Conservation (phyloP, 108 stramenopile species). For the Conticribra weissflogii region DNA sequence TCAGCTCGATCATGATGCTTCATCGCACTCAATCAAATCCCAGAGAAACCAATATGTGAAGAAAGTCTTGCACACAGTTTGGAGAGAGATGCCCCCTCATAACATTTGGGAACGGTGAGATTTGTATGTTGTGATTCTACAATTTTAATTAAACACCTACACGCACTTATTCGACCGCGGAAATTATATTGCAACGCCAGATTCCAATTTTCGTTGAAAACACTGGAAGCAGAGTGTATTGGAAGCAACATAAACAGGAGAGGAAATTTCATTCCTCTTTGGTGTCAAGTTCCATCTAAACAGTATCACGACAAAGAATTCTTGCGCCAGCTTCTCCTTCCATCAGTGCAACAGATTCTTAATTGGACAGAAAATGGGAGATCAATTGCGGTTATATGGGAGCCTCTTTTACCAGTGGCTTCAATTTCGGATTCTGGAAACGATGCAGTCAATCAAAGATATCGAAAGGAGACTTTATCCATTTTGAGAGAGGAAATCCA, state of each 20-base stretch:
- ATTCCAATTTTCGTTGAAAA: constrained; percentile 55
- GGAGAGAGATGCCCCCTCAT: constrained; percentile 62
- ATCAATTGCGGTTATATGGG: constrained; percentile 21
- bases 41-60: constrained; percentile 27
- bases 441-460: constrained; percentile 20
- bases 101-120: constrained; percentile 56
- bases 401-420: constrained; percentile 42
- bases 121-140: too few relatives aligned
- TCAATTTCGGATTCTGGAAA: constrained; percentile 13
- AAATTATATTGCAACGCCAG: not conserved
- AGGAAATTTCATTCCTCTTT: not conserved
- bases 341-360: constrained; percentile 35
- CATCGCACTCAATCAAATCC: not conserved
- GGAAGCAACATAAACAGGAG: constrained; percentile 3
- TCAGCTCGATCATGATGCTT: not conserved
- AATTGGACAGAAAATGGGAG: constrained; percentile 16
- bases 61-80: constrained; percentile 26
- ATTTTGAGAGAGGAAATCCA: constrained; percentile 35
- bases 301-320: not conserved
- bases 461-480: constrained; percentile 4
- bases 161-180: too few relatives aligned
- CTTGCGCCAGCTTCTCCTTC: constrained; percentile 14
- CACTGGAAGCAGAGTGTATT: constrained; percentile 43
- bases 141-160: too few relatives aligned
- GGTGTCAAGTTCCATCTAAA: not conserved